These are phyloP conservation scores for Datisca glomerata DNA, from an alignment of 306 rosid genomes.

Conservation along the genomic window DNA sequence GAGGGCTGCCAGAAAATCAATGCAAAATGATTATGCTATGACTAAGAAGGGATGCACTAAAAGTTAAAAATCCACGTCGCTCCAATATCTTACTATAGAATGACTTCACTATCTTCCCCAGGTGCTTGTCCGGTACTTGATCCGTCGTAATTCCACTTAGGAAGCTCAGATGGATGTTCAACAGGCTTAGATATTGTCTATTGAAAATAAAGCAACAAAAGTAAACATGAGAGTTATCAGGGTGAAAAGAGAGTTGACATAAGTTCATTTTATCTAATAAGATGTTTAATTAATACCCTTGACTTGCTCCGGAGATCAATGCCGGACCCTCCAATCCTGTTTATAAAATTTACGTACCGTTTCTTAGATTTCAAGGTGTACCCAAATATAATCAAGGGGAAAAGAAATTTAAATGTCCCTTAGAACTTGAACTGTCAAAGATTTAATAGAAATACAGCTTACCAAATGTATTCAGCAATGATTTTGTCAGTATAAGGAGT, in stretches of 20 bases:
- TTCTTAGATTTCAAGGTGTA: conserved; percentile 7
- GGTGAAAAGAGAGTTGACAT: not conserved
- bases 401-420: not conserved
- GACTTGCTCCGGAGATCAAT: conserved; percentile 95
- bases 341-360: conserved; percentile 7
- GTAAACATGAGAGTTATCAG: conserved; percentile 10
- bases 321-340: conserved; percentile 95
- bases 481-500: conserved; percentile 78
- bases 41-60: not conserved
- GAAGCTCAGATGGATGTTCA: conserved; percentile 91
- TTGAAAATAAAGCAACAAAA: conserved; percentile 10
- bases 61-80: conserved; percentile 5
- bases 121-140: conserved; percentile 99
- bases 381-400: conserved; percentile 1
- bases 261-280: too few species aligned
- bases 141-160: conserved; percentile 98
- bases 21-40: too few species aligned
- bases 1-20: conserved; percentile 55
- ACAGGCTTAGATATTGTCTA: conserved; percentile 90
- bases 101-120: conserved; percentile 98
- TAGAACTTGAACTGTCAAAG: too few species aligned
- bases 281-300: too few species aligned
- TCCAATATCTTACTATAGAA: conserved; percentile 69
- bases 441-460: not conserved
- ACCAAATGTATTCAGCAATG: conserved; percentile 99